These are phyloP conservation scores for Mortierella sp. DNA, from an alignment of 371 early-diverging fungal genomes.

Conservation along the genomic window DNA sequence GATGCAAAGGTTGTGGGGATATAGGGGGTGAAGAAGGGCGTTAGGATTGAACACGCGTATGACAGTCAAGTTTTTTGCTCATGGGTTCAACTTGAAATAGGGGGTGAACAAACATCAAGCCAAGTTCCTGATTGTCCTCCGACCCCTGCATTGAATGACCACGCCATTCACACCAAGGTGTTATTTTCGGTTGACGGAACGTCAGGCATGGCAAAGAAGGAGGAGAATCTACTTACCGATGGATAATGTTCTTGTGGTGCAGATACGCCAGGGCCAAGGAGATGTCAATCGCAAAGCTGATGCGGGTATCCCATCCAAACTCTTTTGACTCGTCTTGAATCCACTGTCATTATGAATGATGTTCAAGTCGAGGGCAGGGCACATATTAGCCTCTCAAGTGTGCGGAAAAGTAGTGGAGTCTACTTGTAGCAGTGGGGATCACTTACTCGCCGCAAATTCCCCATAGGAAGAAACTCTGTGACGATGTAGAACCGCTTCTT, in stretches of 20 bases:
- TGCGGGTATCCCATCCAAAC: slow-evolving; percentile 55
- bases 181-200: too few relatives aligned
- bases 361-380: background rate
- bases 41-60: too few relatives aligned
- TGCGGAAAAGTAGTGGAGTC: too few relatives aligned
- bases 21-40: too few relatives aligned
- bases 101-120: background rate
- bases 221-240: slow-evolving; percentile 10
- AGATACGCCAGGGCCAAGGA: slow-evolving; percentile 67
- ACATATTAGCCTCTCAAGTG: background rate
- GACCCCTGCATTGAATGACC: slow-evolving; percentile 1
- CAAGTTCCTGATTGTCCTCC: background rate
- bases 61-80: background rate
- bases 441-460: slow-evolving; percentile 60
- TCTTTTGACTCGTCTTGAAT: slow-evolving; percentile 56
- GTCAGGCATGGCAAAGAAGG: too few relatives aligned
- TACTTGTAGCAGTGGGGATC: too few relatives aligned
- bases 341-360: slow-evolving; percentile 49
- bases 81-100: slow-evolving; percentile 2
- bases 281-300: slow-evolving; percentile 68
- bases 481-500: slow-evolving; percentile 62
- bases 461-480: slow-evolving; percentile 64
- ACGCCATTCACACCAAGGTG: too few relatives aligned
- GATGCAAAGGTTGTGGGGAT: too few relatives aligned
- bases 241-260: slow-evolving; percentile 66